Percentiles rank a stretch among this genome's conserved stretches.
phyloP scores from a whole-genome alignment of 306 rosid genomes.

The Biancaea sappan region DNA sequence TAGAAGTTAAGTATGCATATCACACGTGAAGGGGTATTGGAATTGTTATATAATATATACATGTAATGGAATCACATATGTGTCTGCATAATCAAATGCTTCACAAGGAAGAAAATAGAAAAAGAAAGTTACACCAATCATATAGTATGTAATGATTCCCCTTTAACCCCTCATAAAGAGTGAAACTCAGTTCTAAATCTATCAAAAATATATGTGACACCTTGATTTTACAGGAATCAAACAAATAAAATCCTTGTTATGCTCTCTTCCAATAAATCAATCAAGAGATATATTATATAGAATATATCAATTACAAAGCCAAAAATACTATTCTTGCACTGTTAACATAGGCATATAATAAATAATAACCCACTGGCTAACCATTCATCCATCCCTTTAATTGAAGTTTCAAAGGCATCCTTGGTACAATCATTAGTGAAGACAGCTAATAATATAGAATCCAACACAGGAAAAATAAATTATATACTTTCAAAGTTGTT shows the following conservation, averaged over 20 bases:
- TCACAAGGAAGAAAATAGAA: background rate
- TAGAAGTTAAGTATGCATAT: conserved; percentile 18
- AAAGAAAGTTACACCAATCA: background rate
- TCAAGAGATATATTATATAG: background rate
- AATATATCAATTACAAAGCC: background rate
- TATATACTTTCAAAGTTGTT: background rate
- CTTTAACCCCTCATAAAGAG: background rate
- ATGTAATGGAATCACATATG: conserved; percentile 27
- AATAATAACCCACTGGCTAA: background rate
- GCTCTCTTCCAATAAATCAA: background rate
- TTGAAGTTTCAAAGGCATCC: background rate
- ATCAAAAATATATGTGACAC: background rate
- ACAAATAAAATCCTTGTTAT: background rate
- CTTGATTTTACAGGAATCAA: background rate
- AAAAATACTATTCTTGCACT: background rate
- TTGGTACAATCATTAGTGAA: background rate
- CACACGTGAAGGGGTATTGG: background rate
- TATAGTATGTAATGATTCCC: background rate
- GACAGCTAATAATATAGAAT: background rate
- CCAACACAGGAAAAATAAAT: background rate
- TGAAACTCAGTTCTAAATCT: background rate
- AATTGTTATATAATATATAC: background rate
- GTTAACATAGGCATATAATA: background rate
- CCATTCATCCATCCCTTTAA: background rate
- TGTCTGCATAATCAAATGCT: background rate